Evolutionary conservation across 192 early-diverging fungal species (phyloP), one percentile per base, ranked within the genome.

Genomic region (Coemansia biformis): DNA sequence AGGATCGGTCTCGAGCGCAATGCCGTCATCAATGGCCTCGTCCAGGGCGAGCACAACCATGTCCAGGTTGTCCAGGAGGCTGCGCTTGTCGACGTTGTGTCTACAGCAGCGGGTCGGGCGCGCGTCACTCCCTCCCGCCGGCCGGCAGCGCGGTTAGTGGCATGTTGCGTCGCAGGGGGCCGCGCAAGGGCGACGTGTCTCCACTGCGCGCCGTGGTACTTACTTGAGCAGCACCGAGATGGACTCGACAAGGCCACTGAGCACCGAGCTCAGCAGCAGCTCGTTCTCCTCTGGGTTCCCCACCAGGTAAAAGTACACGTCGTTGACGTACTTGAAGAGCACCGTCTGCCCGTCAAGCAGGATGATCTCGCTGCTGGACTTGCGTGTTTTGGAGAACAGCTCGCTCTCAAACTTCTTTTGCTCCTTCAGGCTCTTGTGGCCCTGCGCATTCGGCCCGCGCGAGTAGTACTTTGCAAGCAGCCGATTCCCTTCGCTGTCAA

Each of bases 201-300:
- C 16, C 3, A 11, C 15, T 22, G n/a, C 14, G 30, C 8, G 30
- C 16, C 18, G 19, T 10, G 30, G 9, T 8, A 47, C 66, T 50
- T 76, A 90, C 83, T 86, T 90, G 32, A 98, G 78, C 50, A 93
- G 61, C 51, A 82, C 83, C 38, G 84, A 85, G 4, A 93, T 80
- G 0, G 91, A 85, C 47, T 98, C 95, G 32, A 86, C 83, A 55
- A 88, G 86, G 12, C 84, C 80, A 28, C 81, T 84, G 62, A 98
- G 70, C 41, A 88, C 83, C 28, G 79, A 76, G 22, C 68, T 61
- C 38, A 98, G 81, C 63, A 96, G 79, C 16, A 96, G 64, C 72
- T 98, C 95, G 72, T 98, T 98, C 64, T 96, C 92, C 46, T 98
- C 90, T 14, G 81, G 72, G 22, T 82, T 83, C 3, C 92, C 93